These are phyloP conservation scores for Picocystis sp. DNA, from an alignment of 163 green algal species.

Conservation along the genomic window DNA sequence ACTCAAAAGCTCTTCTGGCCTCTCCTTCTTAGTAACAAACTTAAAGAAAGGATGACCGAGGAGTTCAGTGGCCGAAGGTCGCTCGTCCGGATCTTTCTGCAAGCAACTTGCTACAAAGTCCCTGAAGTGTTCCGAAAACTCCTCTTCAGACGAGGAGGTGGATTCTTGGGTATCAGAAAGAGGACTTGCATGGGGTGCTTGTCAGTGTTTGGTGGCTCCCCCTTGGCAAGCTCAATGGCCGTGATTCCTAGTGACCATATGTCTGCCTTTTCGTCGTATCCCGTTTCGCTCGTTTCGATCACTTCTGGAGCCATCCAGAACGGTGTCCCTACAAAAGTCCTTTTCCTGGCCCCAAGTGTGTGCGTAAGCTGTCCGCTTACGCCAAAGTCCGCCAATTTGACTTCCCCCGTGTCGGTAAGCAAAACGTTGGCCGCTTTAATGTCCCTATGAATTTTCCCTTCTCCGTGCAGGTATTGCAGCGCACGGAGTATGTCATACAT, in stretches of 20 bases:
- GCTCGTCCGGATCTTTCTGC: conserved; percentile 46
- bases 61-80: conserved; percentile 48
- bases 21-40: no score
- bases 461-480: conserved; percentile 33
- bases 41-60: conserved; percentile 61
- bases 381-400: conserved; percentile 76
- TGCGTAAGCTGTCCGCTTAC: conserved; percentile 73
- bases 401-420: conserved; percentile 42
- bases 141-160: conserved; percentile 51
- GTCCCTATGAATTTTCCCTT: conserved; percentile 64
- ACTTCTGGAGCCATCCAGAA: no score
- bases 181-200: conserved; percentile 79
- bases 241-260: conserved; percentile 91
- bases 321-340: conserved; percentile 88
- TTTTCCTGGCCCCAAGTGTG: conserved; percentile 64
- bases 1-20: no score
- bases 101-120: conserved; percentile 66
- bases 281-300: conserved; percentile 52
- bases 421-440: conserved; percentile 80
- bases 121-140: conserved; percentile 41
- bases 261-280: conserved; percentile 70
- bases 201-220: conserved; percentile 54
- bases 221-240: conserved; percentile 82
- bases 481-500: conserved; percentile 29
- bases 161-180: conserved; percentile 80